Base-by-base conservation (phyloP, 2,329 filamentous ascomycete genomes). In the Sporothrix humicola region DNA sequence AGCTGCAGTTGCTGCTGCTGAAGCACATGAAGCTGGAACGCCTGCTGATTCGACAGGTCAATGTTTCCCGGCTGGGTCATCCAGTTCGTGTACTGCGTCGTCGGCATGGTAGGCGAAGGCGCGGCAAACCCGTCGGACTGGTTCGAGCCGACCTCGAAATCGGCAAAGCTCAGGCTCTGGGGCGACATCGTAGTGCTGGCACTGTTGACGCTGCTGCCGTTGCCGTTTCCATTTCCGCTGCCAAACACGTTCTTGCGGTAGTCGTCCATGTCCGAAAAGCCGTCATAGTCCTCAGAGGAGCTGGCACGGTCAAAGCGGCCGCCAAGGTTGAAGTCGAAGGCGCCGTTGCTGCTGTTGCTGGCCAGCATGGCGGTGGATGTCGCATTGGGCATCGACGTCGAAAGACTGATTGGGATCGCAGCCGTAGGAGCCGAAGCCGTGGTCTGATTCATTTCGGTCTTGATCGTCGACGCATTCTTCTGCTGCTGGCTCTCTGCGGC, bases 221-320 rank as follows among this genome's bases (percentile, higher is more conserved):
- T 63, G 65, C 70, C 72, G 73, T 56, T 59, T 56, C 69, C 71
- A 72, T 80, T 79, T 74, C 78, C 79, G 74, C 77, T 78, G 74
- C 84, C 83, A 77, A 87, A 84, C 42, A 86, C 82, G 15, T 81
- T 83, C 72, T 82, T 84, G 73, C 87, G 82, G 79, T 88, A 88
- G 78, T 88, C 86, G 75, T 84, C 81, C 75, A 75, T 72, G 75
- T 89, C 87, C 70, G 87, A 83, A 71, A 89, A 86, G 61, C 86
- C 87, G 76, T 87, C 85, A 76, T 89, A 86, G 54, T 86, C 80
- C 73, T 89, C 87, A 4, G 86, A 87, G 2, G 86, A 87, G 74
- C 86, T 87, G 48, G 85, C 85, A 50, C 87, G 85, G 75, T 88
- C 85, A 59, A 83, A 81, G 17, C 78, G 80, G 71, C 69, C 37